Base-by-base conservation (phyloP, 768 basidiomycete species). In the Pisolithus orientalis region DNA sequence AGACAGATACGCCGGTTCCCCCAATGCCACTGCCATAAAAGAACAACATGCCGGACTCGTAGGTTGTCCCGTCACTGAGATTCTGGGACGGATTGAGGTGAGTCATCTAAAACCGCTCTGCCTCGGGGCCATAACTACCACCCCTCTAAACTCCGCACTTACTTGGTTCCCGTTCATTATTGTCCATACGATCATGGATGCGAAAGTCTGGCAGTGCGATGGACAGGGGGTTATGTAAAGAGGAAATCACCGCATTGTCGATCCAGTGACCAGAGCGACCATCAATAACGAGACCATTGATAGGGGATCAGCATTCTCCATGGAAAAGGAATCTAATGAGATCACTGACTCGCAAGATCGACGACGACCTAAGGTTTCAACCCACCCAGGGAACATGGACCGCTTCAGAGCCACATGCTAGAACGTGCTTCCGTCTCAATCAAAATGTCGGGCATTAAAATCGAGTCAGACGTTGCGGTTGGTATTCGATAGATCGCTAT, bases 21-120 rank as follows among this genome's bases (percentile, higher is more conserved):
- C 66, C 57, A 6, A 78, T 78, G 10, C 65, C 70, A 39, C 65
- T 70, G 4, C 71, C 69, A 57, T 72, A 84, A 1, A 84, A 86
- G 21, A 87, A 83, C 17, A 86, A 72, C 4, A 84, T 84, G 39
- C 84, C 85, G 38, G 81, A 83, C 65, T 86, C 73, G 58, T 85
- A 85, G 10, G 59, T 57, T 5, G 78, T 72, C 27, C 77, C 83
- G 2, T 21, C 21, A 21, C 2, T 21, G 21, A 21, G 21, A 21
- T 21, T 21, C 21, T 2, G 21, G 63, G 77, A 69, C 32, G 83
- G 70, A 62, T 83, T 84, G 29, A 85, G 73, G 52, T 77, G 79
- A 2, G 81, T 84, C 53, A 75, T 70, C 21, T 1, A 83, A 79
- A 8, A 81, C 71, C n/a, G 79, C 82, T 66, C 81, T 1, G 83